phyloP scores from a whole-genome alignment of 176 grass and related monocot species.

The Oryza glaberrima region DNA sequence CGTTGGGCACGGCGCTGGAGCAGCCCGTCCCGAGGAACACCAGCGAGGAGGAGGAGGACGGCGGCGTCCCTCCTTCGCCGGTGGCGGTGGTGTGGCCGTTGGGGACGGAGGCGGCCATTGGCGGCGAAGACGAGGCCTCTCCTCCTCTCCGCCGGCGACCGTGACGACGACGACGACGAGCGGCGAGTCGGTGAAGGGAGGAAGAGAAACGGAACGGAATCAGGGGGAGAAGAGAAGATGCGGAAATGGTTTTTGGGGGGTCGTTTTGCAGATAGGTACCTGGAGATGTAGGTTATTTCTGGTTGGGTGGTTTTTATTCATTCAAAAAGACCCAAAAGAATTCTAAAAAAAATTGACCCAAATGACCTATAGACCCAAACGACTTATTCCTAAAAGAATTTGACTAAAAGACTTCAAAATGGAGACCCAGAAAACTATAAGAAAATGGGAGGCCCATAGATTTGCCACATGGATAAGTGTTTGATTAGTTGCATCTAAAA shows the following conservation, averaged over 20 bases:
- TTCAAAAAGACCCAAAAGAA: background rate
- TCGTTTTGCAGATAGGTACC: background rate
- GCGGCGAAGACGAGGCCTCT: background rate
- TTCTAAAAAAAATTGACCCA: too few relatives aligned
- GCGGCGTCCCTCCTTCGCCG: background rate
- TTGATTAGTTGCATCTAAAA: too few relatives aligned
- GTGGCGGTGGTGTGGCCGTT: conserved; percentile 29
- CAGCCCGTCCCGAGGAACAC: conserved; percentile 97
- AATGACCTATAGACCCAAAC: too few relatives aligned
- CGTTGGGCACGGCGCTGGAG: conserved; percentile 91
- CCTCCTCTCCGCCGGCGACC: background rate
- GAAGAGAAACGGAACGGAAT: background rate
- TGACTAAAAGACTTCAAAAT: too few relatives aligned
- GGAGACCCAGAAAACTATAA: too few relatives aligned
- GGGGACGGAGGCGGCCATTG: conserved; percentile 48
- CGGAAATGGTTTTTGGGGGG: background rate
- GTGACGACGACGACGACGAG: background rate
- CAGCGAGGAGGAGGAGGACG: conserved; percentile 78
- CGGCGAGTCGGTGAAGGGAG: background rate
- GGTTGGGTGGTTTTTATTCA: too few relatives aligned
- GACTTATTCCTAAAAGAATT: too few relatives aligned
- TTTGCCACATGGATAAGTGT: too few relatives aligned
- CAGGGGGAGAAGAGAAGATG: conserved; percentile 3
- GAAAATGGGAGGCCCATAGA: too few relatives aligned
- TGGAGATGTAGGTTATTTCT: background rate